Evolutionary conservation across 208 protist species (phyloP), one percentile per base, ranked within the genome.

Genomic region (Trypanosoma avium): DNA sequence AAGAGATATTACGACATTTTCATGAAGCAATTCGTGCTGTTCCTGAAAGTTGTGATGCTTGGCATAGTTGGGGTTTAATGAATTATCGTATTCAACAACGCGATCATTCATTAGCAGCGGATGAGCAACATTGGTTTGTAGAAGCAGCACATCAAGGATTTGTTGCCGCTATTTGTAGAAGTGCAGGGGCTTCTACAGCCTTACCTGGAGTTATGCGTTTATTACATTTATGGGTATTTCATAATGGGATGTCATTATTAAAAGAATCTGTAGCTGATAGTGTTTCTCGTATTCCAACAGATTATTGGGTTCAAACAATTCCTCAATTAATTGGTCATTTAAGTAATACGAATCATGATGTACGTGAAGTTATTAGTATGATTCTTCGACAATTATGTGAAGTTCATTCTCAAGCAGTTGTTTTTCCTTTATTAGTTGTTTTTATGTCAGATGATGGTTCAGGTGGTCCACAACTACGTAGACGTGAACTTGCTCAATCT

Each of bases 271-370:
- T 97, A 29, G 94, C 87, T 22, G 80, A 90, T 40, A 98, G 97
- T 69, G 96, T 99, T 67, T 76, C 72, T 27, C 95, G 87, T 13
- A 96, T 99, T 17, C 80, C 84, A 1, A 91, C 99, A 19, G 97
- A 99, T 69, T 99, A 98, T 55, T 99, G 99, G 99, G 88, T 99
- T 15, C 89, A 98, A 61, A 98, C 99, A 8, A 98, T 99, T 30
- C 99, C 98, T 35, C 98, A 99, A 92, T 86, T 99, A n/a, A 99
- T 99, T 67, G 98, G 98, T 26, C 90, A 98, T 62, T 94, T 99
- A 55, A 89, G 98, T 68, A 96, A 94, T 61, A 84, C 83, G 15
- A 73, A 79, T 26, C 63, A 88, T 19, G 78, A 86, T 45, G 97
- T 99, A 29, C 83, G 97, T 6, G 82, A 96, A 42, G 81, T 99